Evolutionary conservation across 768 basidiomycete species (phyloP), one percentile per base, ranked within the genome.

Genomic region (Trametes cingulata): DNA sequence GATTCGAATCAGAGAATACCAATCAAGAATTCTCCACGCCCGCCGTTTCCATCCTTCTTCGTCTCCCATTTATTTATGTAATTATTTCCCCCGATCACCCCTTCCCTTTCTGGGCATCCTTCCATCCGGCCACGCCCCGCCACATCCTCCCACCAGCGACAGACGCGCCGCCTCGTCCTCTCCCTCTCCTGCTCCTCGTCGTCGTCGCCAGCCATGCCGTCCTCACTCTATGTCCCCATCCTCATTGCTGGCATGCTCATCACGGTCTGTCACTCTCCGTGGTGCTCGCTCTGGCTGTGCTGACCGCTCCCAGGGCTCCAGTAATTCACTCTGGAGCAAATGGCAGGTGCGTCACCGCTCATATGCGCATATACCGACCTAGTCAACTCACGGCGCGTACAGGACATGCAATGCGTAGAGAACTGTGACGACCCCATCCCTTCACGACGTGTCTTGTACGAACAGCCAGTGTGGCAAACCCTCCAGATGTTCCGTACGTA

Each of bases 341-440:
- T 93, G 84, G 83, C 91, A 92, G 87, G 88, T 76, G 62, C 67
- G 79, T 69, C 41, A 24, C 41, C 25, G 22, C 37, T 25, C 24
- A 17, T 20, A 20, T 37, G 15, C 52, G 27, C 48, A 50, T 42
- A 14, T 14, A 13, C 29, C 54, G 7, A 53, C n/a, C n/a, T n/a
- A n/a, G n/a, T n/a, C n/a, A 35, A 37, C 39, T 22, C 41, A 43
- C 43, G 36, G 37, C 0, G 39, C 52, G 20, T 45, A 42, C 58
- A 90, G 87, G 96, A 98, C 73, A 96, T 97, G 92, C 93, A 97
- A 86, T 98, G 96, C 70, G 95, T 98, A 43, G 93, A 93, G 80
- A 91, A 95, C 73, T 98, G 96, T 72, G 72, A 73, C 47, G 81
- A 87, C 64, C 82, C 82, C 37, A 77, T 91, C 73, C 82, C 86